phyloP scores from a whole-genome alignment of 116 monocot species.

The Trichopus zeylanicus region DNA sequence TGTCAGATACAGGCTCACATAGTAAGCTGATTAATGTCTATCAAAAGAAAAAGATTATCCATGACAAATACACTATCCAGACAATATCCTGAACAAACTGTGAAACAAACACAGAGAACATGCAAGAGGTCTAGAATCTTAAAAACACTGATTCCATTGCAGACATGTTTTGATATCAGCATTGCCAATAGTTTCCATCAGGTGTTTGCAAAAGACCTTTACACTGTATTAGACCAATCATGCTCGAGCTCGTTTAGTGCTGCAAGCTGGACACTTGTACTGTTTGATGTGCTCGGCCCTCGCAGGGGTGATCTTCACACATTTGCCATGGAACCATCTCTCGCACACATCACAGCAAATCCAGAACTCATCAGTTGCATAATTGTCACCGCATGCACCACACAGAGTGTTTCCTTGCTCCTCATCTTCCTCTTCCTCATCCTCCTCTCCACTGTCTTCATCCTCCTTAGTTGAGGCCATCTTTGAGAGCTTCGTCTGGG shows the following conservation, averaged over 20 bases:
- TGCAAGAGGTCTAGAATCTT: background rate
- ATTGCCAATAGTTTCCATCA: background rate
- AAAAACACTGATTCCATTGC: background rate
- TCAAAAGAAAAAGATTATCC: too few species aligned
- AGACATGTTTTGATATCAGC: background rate
- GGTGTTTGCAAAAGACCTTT: background rate
- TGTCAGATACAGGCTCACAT: too few species aligned
- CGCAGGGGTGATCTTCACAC: constrained; percentile 85
- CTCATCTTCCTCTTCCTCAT: constrained; percentile 45
- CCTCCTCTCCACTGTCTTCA: constrained; percentile 42
- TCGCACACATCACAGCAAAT: constrained; percentile 89
- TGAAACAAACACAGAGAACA: background rate
- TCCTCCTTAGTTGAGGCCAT: constrained; percentile 32
- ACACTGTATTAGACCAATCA: constrained; percentile 8
- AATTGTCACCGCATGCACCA: constrained; percentile 82
- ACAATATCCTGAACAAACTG: background rate
- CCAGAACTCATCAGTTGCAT: constrained; percentile 84
- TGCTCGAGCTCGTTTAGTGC: constrained; percentile 55
- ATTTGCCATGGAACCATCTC: constrained; percentile 88
- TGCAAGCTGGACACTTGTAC: constrained; percentile 86
- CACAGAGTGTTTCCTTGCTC: constrained; percentile 70
- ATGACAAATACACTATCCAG: background rate
- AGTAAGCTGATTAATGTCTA: too few species aligned
- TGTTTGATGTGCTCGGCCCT: constrained; percentile 88
- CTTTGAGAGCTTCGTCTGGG: constrained; percentile 36